Base-by-base conservation (phyloP, 1,284 basidiomycete genomes). In the Ceratobasidium sp. region DNA sequence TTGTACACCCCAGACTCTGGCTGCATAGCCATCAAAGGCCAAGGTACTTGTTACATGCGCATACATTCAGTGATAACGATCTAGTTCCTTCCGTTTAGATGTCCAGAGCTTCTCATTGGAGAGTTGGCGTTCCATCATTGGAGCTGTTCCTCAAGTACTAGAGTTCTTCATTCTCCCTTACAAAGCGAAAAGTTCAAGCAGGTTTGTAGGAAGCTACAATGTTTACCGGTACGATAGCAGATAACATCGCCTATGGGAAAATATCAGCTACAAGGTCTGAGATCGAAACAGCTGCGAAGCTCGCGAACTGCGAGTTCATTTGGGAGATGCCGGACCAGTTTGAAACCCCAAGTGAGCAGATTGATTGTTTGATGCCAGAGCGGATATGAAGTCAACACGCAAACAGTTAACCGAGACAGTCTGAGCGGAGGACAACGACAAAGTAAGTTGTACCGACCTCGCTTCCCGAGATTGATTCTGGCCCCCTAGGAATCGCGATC, bases 251-350 rank as follows among this genome's bases (percentile, higher is more conserved):
- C 0, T 99, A 96, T 83, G 97, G 97, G 1, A 89, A 92, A 49
- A 87, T 90, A 3, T 84, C 88, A 18, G 95, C 92, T 0, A 94
- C 95, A 0, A 89, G 93, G 39, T 91, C 92, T 79, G 90, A 98
- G 78, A 95, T 99, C 53, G 95, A 97, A 84, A 88, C 91, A 28
- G 97, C 97, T 0, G 97, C 97, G 0, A 88, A 92, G 13, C 90
- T 94, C 80, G 97, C 97, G 2, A 98, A 99, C 83, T 99, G 97
- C 85, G 96, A 97, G 82, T 99, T 98, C 83, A 93, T 99, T 61
- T 94, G 95, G 91, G 91, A 93, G 2, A 91, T 99, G 88, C 96
- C 97, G 13, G 89, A 95, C 77, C 95, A 93, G 0, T 93, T 94
- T 79, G 92, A 95, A 80, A 95, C 94, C 0, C 87, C 90, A 80